phyloP scores from a whole-genome alignment of 2,329 filamentous ascomycete genomes.

The Aspergillus sp. region DNA sequence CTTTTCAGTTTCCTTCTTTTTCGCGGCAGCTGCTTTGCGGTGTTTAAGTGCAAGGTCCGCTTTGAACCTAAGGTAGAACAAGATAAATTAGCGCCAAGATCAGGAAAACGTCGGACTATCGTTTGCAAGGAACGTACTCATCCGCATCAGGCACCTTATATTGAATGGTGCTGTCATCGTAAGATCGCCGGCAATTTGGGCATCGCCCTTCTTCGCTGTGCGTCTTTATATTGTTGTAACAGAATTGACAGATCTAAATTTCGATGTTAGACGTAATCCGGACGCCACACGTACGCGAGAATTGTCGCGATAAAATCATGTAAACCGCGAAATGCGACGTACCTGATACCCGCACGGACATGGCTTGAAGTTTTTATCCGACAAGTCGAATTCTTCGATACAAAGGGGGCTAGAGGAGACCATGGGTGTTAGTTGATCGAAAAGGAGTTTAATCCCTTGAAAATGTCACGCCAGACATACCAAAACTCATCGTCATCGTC shows the following conservation, averaged over 20 bases:
- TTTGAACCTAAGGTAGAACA: conserved; percentile 43
- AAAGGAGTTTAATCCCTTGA: neutral
- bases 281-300: neutral
- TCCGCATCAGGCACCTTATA: conserved; percentile 94
- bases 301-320: neutral
- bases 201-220: conserved; percentile 92
- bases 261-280: conserved; percentile 5
- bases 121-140: conserved; percentile 67
- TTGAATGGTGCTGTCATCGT: conserved; percentile 95
- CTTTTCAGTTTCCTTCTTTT: conserved; percentile 94
- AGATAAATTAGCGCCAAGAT: conserved; percentile 23
- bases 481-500: conserved; percentile 52
- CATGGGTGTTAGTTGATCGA: conserved; percentile 22
- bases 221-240: conserved; percentile 98
- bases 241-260: conserved; percentile 93
- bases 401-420: conserved; percentile 74
- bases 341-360: conserved; percentile 99
- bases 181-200: conserved; percentile 92
- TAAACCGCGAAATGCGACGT: conserved; percentile 31
- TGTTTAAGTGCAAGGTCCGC: conserved; percentile 64
- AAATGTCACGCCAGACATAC: conserved; percentile 27
- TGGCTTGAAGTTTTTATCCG: conserved; percentile 93
- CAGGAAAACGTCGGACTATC: conserved; percentile 2
- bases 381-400: conserved; percentile 98
- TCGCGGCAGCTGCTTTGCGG: conserved; percentile 84